A percentile compares a stretch with the other conserved stretches of the same genome.
Evolutionary conservation across 257 asterid genomes (phyloP).

Genomic region (Solanum sejunctum): DNA sequence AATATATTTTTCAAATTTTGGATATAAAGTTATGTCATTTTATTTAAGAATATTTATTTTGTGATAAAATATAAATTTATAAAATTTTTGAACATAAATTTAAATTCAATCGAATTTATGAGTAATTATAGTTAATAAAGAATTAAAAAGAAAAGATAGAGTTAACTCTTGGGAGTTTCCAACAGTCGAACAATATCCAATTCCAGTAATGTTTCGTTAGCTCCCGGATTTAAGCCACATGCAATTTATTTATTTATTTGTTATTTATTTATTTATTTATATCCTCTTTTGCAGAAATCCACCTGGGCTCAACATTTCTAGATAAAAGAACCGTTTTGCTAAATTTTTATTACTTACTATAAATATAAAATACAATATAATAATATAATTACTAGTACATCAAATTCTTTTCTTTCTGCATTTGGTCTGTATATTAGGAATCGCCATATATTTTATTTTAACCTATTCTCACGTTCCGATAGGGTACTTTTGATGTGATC

Average conservation of each 20-base stretch:
- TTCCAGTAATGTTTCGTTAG: background rate
- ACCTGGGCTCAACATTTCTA: background rate
- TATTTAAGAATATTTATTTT: background rate
- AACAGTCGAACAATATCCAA: background rate
- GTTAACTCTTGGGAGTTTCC: background rate
- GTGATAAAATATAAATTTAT: background rate
- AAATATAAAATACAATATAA: no score
- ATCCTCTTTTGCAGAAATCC: background rate
- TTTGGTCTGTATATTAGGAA: no score
- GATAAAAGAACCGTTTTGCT: background rate
- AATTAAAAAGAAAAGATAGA: background rate
- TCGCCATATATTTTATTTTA: no score
- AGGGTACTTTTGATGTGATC: no score
- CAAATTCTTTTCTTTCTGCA: no score
- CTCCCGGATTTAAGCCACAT: background rate
- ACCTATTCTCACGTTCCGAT: no score
- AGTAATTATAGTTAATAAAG: fast-evolving
- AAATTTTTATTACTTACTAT: background rate
- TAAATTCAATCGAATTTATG: background rate
- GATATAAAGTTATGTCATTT: background rate
- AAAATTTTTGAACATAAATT: fast-evolving
- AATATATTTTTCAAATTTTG: background rate
- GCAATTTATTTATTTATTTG: background rate
- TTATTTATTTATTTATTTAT: background rate
- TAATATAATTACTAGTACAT: background rate